Base-by-base conservation (phyloP, 1,139 yeast genomes). In the Saccharomyces hybrid region DNA sequence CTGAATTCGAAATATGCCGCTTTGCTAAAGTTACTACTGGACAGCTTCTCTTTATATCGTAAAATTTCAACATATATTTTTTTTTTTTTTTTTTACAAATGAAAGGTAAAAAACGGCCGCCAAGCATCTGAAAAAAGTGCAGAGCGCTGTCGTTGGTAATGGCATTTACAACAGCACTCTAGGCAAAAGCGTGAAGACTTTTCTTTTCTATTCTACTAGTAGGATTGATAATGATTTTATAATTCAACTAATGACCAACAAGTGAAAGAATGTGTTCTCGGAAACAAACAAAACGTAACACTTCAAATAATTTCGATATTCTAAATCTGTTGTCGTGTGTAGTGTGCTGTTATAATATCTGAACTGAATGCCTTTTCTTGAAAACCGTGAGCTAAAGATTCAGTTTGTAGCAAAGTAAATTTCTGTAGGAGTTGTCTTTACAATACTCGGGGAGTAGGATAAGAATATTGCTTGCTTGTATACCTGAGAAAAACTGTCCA, bases 41-140 rank as follows among this genome's bases (percentile, higher is more conserved):
- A 14, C 14, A 3, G 9, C 16, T 38, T 16, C 16, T 16, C 16
- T 38, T 38, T n/a, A 19, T 16, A 14, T 32, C 16, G 27, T 34
- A n/a, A 19, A 38, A 25, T 41, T 11, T 44, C n/a, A 29, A 31
- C 29, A 27, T 52, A 29, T 50, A 34, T 16, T 50, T 25, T 47
- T 38, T 38, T 8, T 19, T 19, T 19, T 19, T 19, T 19, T 19
- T 19, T 19, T 19, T 19, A 19, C 34, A 4, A 31, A 31, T 9
- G 13, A 14, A 14, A 38, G 23, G 42, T 38, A 38, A 16, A 38
- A 38, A 8, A 16, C 42, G 25, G 42, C 42, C 42, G 42, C 42
- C 23, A 38, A 14, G 42, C 42, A 38, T 38, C 42, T 38, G 25
- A 38, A 38, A 38, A 38, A 38, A 14, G 23, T 14, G 23, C 42